Conservation (phyloP, 2,329 filamentous ascomycete genomes). For the Alternaria arbusti region DNA sequence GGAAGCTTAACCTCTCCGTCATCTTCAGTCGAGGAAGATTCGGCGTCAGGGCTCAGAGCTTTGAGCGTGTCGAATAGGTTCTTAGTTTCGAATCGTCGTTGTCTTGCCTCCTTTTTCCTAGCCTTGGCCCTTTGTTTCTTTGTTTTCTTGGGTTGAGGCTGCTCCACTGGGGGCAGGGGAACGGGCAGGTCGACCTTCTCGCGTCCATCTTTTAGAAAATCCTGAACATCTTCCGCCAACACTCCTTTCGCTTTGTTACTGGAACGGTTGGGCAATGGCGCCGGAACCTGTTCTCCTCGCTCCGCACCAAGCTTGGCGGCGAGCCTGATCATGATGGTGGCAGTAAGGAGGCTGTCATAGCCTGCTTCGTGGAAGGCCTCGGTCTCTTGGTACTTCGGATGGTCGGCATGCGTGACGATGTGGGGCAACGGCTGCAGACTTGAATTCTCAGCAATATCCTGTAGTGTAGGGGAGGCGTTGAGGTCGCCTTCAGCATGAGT, state of each 20-base stretch:
- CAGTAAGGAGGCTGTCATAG: constrained; percentile 68
- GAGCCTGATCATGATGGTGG: constrained; percentile 63
- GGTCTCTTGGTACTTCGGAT: constrained; percentile 50
- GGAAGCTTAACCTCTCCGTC: constrained; percentile 7
- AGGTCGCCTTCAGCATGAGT: constrained; percentile 62
- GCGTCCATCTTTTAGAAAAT: constrained; percentile 19
- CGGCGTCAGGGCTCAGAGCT: constrained; percentile 5
- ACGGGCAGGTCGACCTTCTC: constrained; percentile 24
- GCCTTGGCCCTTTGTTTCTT: constrained; percentile 21
- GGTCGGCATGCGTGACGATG: constrained; percentile 41
- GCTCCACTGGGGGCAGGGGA: constrained; percentile 19
- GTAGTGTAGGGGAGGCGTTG: constrained; percentile 56
- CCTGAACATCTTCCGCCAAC: constrained; percentile 9
- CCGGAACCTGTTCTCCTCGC: neutral
- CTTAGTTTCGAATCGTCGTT: constrained; percentile 28
- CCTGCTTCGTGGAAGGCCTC: constrained; percentile 65
- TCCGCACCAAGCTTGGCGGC: constrained; percentile 58
- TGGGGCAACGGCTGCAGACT: constrained; percentile 50
- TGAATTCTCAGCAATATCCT: constrained; percentile 57
- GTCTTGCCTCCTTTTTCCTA: constrained; percentile 16
- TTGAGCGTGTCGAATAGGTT: constrained; percentile 37
- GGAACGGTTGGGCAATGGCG: neutral
- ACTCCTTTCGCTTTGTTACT: neutral
- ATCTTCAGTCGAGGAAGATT: constrained; percentile 13
- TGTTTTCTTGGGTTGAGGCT: neutral